Evolutionary conservation across 306 rosid genomes (phyloP), one percentile per base, ranked within the genome.

Genomic region (Elaeagnus macrophylla): DNA sequence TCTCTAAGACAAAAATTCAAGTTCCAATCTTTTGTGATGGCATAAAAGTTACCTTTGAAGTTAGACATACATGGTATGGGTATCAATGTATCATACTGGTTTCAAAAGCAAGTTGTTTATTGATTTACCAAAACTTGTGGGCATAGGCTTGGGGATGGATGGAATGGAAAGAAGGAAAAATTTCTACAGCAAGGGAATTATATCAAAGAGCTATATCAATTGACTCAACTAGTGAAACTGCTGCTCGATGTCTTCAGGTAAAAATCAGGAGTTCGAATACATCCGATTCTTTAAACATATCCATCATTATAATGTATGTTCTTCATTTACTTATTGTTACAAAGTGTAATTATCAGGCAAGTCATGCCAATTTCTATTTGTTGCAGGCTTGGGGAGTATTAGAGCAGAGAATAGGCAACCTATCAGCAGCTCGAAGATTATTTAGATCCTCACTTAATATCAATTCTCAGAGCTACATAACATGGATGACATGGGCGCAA

Each of bases 141-240:
- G 53, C 72, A 73, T 75, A 90, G 97, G 97, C 97, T 37, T 90
- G 97, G 97, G 97, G 97, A 60, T 90, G 97, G 97, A 90, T 90
- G 95, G 97, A 90, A 74, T 90, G 97, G 95, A 90, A 86, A 73
- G 97, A 86, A 84, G 89, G 95, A 49, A 86, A 90, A 65, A 66
- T 86, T 42, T 76, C 59, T 20, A 83, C 73, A 20, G 95, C 97
- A 39, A 79, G 97, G 76, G 78, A 72, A 54, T 74, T 90, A 52
- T 90, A 90, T 77, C 86, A 83, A 48, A 86, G 67, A 59, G 85
- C 86, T 19, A 43, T 90, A 63, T 68, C 76, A 7, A 80, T 90
- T 43, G 64, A 81, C 74, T 59, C 75, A 32, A 69, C 77, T 48
- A 83, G 78, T 67, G 95, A 90, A 72, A 83, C 80, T 78, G 95